Base-by-base conservation (phyloP, 139 green algal species). In the Chlorella vulgaris region DNA sequence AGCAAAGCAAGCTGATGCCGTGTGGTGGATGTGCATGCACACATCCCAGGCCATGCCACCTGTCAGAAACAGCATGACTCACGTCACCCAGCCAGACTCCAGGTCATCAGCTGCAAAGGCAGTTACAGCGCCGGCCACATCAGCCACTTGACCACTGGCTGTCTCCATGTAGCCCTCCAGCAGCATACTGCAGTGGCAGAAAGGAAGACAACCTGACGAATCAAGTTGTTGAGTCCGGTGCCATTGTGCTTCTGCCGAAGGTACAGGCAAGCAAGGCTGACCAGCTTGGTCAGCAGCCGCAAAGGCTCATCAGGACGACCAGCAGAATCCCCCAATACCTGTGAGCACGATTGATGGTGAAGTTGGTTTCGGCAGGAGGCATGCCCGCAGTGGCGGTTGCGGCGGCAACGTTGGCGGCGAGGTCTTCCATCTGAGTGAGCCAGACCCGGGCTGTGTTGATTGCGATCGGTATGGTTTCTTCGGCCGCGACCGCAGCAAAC, bases 401-500 rank as follows among this genome's bases (percentile, higher is more conserved):
- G 31, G 36, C 5, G 35, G 13, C 35, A 0, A 42, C 65, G 18
- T 31, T 35, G 4, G 35, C 36, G 1, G 65, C 18, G 3, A 71
- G 65, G 21, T 71, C 19, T 35, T 71, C 65, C 65, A 71, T 71
- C 1, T 26, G 7, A 29, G 65, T 71, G 2, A 71, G 65, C 65
- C 65, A 71, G 21, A 71, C 65, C 0, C 65, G 65, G 18, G 65
- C 33, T 1, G 65, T 71, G 65, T 71, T 71, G 33, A 71, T 50
- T 13, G 65, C 35, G 3, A 71, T 42, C 10, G 15, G 8, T 43
- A 40, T 47, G 5, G 42, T 8, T 6, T n/a, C 31, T 8, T 42
- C 7, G 18, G 40, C 33, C 4, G 29, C 33, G 10, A 7, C 29
- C 8, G 63, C 19, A 40, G 8, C 63, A 67, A 7, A n/a, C 10